phyloP scores from a whole-genome alignment of 257 asterid species.

The Solanum paucissectum region DNA sequence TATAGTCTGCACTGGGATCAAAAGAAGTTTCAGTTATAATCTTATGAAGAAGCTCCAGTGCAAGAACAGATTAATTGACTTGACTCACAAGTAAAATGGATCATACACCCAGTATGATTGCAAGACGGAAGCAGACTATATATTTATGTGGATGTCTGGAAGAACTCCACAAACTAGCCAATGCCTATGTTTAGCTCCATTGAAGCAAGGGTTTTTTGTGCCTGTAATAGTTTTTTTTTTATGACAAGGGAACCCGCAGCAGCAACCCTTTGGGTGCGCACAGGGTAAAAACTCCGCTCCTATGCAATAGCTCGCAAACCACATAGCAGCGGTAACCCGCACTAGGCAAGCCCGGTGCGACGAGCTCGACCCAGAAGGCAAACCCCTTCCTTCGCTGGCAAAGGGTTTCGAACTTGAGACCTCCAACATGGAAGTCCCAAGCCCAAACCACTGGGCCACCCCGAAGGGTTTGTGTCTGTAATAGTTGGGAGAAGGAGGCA shows the following conservation, averaged over 20 bases:
- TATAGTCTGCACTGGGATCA: background rate
- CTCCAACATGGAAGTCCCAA: no score
- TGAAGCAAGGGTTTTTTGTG: slow-evolving; percentile 48
- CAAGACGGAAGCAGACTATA: background rate
- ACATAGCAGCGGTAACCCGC: no score
- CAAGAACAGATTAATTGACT: background rate
- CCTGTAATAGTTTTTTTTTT: slow-evolving; percentile 23
- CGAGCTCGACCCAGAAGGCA: no score
- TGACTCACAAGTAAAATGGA: background rate
- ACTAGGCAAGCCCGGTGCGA: no score
- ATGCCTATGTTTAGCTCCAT: slow-evolving; percentile 83
- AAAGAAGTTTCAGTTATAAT: background rate
- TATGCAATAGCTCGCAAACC: no score
- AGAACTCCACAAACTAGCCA: slow-evolving; percentile 45
- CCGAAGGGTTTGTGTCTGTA: slow-evolving; percentile 18
- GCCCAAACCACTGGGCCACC: no score
- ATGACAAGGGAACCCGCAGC: no score
- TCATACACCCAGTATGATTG: background rate
- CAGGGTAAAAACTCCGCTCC: no score
- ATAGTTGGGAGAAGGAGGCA: slow-evolving; percentile 44
- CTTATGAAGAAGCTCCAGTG: background rate
- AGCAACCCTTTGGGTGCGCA: no score
- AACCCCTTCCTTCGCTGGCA: no score
- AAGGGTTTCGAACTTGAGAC: no score
- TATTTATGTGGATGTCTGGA: background rate